Percentiles rank a stretch among this genome's conserved stretches.
phyloP scores from a whole-genome alignment of 441 rosid genomes.

The Jatropha multifida region DNA sequence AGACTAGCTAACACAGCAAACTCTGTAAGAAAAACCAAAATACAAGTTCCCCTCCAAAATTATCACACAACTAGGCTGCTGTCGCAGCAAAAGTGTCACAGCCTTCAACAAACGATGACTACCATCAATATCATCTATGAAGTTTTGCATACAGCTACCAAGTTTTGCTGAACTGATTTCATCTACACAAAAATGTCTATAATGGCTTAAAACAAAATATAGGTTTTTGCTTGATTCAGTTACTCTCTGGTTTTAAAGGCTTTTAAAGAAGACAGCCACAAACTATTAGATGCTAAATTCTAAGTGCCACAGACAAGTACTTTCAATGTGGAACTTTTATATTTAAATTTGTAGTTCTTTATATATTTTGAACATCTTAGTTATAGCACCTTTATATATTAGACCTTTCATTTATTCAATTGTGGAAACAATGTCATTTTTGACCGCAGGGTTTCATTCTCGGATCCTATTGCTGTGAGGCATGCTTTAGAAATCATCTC shows the following conservation, averaged over 20 bases:
- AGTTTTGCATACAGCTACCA: not conserved
- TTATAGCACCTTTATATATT: not conserved
- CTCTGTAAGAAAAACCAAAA: no score
- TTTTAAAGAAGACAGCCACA: not conserved
- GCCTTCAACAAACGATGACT: not conserved
- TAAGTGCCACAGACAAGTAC: not conserved
- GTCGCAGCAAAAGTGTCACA: no score
- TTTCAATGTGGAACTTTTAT: not conserved
- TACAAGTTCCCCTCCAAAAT: no score
- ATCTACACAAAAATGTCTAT: not conserved
- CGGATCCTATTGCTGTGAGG: conserved; percentile 99
- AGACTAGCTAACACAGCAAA: no score
- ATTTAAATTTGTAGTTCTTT: not conserved
- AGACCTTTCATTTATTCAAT: not conserved
- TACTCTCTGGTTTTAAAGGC: not conserved
- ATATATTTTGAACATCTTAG: not conserved
- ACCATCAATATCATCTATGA: not conserved
- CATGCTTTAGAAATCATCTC: conserved; percentile 91
- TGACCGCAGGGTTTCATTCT: conserved; percentile 71
- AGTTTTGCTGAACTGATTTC: not conserved
- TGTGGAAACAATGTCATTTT: conserved; percentile 7
- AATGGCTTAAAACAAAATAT: not conserved
- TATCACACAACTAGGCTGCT: no score
- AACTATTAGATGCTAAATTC: not conserved
- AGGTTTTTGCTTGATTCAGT: not conserved